Evolutionary conservation across 1,284 basidiomycete species (phyloP).

Genomic region (Naganishia sp.): DNA sequence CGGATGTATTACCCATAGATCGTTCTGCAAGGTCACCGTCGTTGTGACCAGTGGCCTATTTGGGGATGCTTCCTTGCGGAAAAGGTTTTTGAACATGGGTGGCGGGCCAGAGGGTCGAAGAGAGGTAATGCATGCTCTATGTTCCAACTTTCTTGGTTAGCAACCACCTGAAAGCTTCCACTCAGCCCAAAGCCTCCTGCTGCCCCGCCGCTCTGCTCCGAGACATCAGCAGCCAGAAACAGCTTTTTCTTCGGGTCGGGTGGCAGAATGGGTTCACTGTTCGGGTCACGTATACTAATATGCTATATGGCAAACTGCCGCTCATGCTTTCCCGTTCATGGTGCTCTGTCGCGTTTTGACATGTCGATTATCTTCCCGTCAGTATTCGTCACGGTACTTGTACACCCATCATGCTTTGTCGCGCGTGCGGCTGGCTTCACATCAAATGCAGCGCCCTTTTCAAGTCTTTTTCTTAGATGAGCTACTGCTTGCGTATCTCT

Average conservation of each 20-base stretch:
- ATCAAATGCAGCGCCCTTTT: too few relatives aligned
- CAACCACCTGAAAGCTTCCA: background rate
- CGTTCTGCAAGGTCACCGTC: slow-evolving; percentile 7
- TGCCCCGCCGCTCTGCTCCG: slow-evolving; percentile 13
- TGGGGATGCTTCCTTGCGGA: slow-evolving; percentile 11
- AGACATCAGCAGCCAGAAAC: slow-evolving; percentile 3
- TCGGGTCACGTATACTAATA: background rate
- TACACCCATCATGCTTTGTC: too few relatives aligned
- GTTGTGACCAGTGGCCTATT: slow-evolving; percentile 16
- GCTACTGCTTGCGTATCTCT: too few relatives aligned
- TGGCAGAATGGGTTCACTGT: background rate
- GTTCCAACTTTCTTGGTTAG: background rate
- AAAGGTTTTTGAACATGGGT: slow-evolving; percentile 25
- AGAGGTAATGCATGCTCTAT: background rate
- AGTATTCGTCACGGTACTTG: too few relatives aligned
- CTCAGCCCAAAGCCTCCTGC: background rate
- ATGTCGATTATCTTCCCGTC: too few relatives aligned
- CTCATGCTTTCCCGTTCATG: too few relatives aligned
- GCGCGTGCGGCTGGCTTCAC: too few relatives aligned
- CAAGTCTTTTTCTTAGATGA: too few relatives aligned
- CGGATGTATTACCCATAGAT: slow-evolving; percentile 23
- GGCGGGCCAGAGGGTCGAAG: background rate
- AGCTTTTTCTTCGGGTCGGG: slow-evolving; percentile 8
- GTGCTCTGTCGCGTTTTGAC: too few relatives aligned
- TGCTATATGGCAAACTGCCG: background rate